phyloP scores from a whole-genome alignment of 2,329 filamentous ascomycete genomes.

The Lachnellula occidentalis region DNA sequence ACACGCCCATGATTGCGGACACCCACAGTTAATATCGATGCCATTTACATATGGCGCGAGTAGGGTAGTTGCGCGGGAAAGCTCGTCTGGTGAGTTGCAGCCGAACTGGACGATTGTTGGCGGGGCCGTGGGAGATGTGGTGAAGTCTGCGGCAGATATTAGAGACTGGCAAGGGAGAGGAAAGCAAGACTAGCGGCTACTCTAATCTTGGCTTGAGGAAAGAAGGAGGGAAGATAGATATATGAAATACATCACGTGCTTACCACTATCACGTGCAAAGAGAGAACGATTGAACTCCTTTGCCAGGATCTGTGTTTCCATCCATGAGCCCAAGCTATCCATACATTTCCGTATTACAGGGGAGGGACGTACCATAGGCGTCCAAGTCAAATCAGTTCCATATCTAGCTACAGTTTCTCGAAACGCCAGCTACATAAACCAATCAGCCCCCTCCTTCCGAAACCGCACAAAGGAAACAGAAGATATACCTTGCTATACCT shows the following conservation, averaged over 20 bases:
- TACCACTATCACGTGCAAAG: conserved; percentile 56
- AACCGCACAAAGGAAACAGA: not conserved
- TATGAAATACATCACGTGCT: conserved; percentile 13
- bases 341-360: not conserved
- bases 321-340: not conserved
- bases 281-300: conserved; percentile 62
- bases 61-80: conserved; percentile 56
- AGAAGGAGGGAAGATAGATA: not conserved
- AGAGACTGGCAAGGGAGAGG: not conserved
- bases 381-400: conserved; percentile 62
- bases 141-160: conserved; percentile 46
- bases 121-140: conserved; percentile 48
- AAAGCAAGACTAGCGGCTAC: conserved; percentile 15
- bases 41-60: conserved; percentile 58
- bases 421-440: conserved; percentile 53
- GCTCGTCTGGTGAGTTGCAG: conserved; percentile 53
- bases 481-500: conserved; percentile 49
- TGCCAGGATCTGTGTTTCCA: conserved; percentile 44
- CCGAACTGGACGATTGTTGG: conserved; percentile 65
- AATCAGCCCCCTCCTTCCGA: not conserved
- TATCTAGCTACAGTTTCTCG: conserved; percentile 61
- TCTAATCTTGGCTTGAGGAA: too few species aligned
- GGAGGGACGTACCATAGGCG: conserved; percentile 53
- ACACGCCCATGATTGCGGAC: conserved; percentile 68
- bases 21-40: conserved; percentile 68